Evolutionary conservation across 768 basidiomycete species (phyloP).

Genomic region (Hypholoma fasciculare): DNA sequence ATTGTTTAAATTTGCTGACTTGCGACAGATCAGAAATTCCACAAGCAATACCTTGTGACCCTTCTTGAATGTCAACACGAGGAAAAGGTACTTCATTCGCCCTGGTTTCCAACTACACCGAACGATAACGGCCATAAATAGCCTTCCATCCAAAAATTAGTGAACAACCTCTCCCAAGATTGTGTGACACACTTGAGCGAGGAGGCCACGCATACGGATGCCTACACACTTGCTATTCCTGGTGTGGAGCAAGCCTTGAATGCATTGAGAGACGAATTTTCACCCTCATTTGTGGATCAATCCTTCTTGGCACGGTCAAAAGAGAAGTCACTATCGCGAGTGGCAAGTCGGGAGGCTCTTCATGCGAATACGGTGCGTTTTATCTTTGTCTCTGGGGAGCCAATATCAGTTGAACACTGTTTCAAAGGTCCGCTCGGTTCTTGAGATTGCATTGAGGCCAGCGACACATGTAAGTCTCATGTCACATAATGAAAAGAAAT

Average conservation of each 20-base stretch:
- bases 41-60: slow-evolving; percentile 57
- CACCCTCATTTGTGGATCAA: slow-evolving; percentile 39
- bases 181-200: slow-evolving; percentile 60
- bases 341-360: slow-evolving; percentile 42
- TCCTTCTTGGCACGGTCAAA: slow-evolving; percentile 44
- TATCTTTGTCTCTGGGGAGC: background rate
- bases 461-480: slow-evolving; percentile 66
- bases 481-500: slow-evolving; percentile 1
- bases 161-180: slow-evolving; percentile 62
- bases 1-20: background rate
- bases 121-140: slow-evolving; percentile 23
- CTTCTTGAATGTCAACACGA: slow-evolving; percentile 80
- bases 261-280: slow-evolving; percentile 52
- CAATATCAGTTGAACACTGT: slow-evolving; percentile 7
- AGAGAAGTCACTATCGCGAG: slow-evolving; percentile 40
- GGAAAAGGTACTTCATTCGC: slow-evolving; percentile 61
- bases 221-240: slow-evolving; percentile 50
- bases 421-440: slow-evolving; percentile 55
- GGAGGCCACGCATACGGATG: slow-evolving; percentile 63
- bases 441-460: slow-evolving; percentile 58
- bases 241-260: slow-evolving; percentile 48
- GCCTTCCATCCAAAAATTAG: slow-evolving; percentile 79
- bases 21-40: slow-evolving; percentile 52
- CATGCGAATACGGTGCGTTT: slow-evolving; percentile 49
- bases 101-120: background rate